Base-by-base conservation (phyloP, 2,329 filamentous ascomycete species). In the Venturia aucupariae region DNA sequence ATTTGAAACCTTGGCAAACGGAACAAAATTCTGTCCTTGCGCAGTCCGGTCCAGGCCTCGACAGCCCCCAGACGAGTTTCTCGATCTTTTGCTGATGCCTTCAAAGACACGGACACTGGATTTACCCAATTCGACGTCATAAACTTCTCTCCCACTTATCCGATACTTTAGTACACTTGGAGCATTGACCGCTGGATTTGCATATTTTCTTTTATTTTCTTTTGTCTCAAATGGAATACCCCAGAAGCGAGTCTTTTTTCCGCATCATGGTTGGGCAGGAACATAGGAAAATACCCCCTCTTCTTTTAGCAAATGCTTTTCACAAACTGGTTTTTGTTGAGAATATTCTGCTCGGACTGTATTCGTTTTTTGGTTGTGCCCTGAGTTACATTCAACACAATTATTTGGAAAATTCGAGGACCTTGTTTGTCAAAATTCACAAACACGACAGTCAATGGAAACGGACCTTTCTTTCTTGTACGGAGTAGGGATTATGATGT, bases 1-100 rank as follows among this genome's bases (percentile, higher is more conserved):
- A 70, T 72, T 66, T 68, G 71, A 59, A 72, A 71, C 68, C 73
- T 75, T 66, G 73, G 71, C 6, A 70, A 72, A 51, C 71, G 71
- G 10, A 68, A 41, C 70, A 74, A 38, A 69, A 71, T 65, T 73
- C 10, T 35, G 32, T 65, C 65, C 60, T 60, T 70, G 72, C 61
- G 70, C 69, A 38, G 5, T 7, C n/a, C 27, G 39, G 35, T 65
- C 60, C 59, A 30, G 44, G 35, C 60, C 64, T 22, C 38, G 60
- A 27, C 22, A 51, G 11, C 46, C 46, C 46, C 27, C 22, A 22
- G 22, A 51, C 22, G 46, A 51, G 5, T 13, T 51, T 10, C 27
- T 27, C 22, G 13, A 27, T 51, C 27, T 51, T 13, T 22, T 46
- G 8, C 22, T 17, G 22, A 5, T 51, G 46, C 46, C 8, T 27